Evolutionary conservation across 208 protist species (phyloP).

Genomic region (Phytomonas sp.): DNA sequence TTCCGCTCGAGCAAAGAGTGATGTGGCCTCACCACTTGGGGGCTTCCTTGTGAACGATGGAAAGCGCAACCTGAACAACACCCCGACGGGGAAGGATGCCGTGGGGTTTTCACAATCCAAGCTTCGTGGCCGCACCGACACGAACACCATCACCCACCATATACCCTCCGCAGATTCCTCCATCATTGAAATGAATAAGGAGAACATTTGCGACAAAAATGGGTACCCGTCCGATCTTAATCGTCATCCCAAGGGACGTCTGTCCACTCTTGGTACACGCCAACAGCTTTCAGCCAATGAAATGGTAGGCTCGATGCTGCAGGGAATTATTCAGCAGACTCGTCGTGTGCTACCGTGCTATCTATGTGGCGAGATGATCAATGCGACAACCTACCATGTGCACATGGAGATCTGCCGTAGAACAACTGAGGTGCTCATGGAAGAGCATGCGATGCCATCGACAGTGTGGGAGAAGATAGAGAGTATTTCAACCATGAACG

Average conservation of each 20-base stretch:
- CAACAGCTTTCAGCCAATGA: neutral
- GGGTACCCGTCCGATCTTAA: neutral
- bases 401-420: constrained; percentile 44
- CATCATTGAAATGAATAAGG: neutral
- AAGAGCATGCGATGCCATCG: constrained; percentile 17
- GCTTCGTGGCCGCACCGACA: neutral
- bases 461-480: constrained; percentile 15
- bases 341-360: constrained; percentile 68
- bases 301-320: constrained; percentile 39
- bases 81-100: neutral
- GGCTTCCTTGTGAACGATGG: neutral
- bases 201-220: neutral
- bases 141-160: neutral
- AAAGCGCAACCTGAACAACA: neutral
- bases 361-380: constrained; percentile 55
- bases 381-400: constrained; percentile 30
- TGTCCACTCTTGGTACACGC: neutral
- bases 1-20: neutral
- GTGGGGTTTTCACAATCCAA: neutral
- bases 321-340: constrained; percentile 52
- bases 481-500: constrained; percentile 10
- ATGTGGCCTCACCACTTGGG: neutral
- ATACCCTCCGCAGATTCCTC: neutral
- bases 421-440: constrained; percentile 26
- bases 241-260: neutral